Base-by-base conservation (phyloP, 768 basidiomycete species). In the Pleurotus tuber-regium region DNA sequence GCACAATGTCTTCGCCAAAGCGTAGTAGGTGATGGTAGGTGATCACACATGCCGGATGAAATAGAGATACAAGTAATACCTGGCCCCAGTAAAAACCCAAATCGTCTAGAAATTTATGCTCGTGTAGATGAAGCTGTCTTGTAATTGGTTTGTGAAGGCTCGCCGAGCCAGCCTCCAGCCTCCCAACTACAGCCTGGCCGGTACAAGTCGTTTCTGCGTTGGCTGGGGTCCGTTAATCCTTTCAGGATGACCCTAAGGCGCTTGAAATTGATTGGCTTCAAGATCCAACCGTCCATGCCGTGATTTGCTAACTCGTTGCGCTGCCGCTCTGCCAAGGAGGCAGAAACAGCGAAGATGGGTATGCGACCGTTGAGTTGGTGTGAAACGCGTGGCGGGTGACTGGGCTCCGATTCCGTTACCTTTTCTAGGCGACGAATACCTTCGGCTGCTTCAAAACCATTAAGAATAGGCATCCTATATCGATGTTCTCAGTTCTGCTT, bases 281-380 rank as follows among this genome's bases (percentile, higher is more conserved):
- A 69, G 14, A 90, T 79, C 88, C 88, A 93, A 3, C 89, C 90
- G 61, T 90, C 87, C 63, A 90, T 77, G 33, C 88, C 83, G 40
- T 73, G 65, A 10, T 70, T 62, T 6, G 70, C 65, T 46, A 90
- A 66, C 49, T 84, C 76, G 0, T 73, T 65, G 3, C 80, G 74
- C 59, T 87, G 82, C 14, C 66, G 66, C 57, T 86, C 84, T 30
- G 68, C 62, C 7, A 91, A 70, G 10, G 87, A 88, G 1, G 89
- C 89, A 2, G 87, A 88, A 12, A 93, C 89, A 24, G 87, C 90
- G 54, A 93, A 84, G 46, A 92, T 87, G 4, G 89, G 89, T 39
- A 91, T 80, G 9, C 86, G 78, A 0, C 79, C 80, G 59, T 86
- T 84, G 29, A 84, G 64, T 21, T 58, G 56, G 36, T 77, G 66